A percentile compares a stretch with the other conserved stretches of the same genome.
Evolutionary conservation across 768 basidiomycete species (phyloP).

Genomic region (Leccinellum luteum): DNA sequence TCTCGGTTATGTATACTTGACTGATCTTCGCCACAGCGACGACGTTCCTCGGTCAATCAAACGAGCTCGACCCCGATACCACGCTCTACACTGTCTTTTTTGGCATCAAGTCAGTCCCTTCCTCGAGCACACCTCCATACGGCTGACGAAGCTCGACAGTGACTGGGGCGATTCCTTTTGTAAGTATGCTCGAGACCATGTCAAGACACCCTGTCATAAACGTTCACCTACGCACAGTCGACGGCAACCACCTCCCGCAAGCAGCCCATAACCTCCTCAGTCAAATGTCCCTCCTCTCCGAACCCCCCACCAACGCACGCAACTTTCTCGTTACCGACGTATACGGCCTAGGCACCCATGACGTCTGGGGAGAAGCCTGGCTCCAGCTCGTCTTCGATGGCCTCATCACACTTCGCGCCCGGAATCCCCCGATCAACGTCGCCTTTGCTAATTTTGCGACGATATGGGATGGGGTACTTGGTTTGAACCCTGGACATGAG

Average conservation of each 20-base stretch:
- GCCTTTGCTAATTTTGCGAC: conserved; percentile 48
- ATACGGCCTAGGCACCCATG: conserved; percentile 45
- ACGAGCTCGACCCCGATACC: conserved; percentile 43
- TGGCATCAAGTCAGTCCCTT: conserved; percentile 47
- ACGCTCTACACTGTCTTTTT: conserved; percentile 54
- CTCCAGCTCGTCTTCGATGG: conserved; percentile 46
- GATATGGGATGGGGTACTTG: conserved; percentile 50
- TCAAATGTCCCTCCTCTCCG: conserved; percentile 46
- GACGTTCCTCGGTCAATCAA: conserved; percentile 43
- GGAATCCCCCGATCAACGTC: conserved; percentile 33
- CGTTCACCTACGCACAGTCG: conserved; percentile 25
- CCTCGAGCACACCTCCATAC: neutral
- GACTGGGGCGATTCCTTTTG: conserved; percentile 44
- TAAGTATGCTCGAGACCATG: conserved; percentile 15
- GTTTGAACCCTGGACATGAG: conserved; percentile 39
- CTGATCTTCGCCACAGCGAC: conserved; percentile 29
- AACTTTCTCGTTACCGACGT: conserved; percentile 49
- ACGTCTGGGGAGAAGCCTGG: conserved; percentile 43
- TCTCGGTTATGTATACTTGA: neutral
- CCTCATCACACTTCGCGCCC: conserved; percentile 35
- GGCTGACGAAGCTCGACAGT: conserved; percentile 24
- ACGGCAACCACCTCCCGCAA: conserved; percentile 45
- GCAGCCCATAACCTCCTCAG: conserved; percentile 43
- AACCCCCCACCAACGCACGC: conserved; percentile 49
- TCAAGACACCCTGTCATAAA: neutral